Conservation (phyloP, 257 asterid species). For the Fraxinus excelsior region DNA sequence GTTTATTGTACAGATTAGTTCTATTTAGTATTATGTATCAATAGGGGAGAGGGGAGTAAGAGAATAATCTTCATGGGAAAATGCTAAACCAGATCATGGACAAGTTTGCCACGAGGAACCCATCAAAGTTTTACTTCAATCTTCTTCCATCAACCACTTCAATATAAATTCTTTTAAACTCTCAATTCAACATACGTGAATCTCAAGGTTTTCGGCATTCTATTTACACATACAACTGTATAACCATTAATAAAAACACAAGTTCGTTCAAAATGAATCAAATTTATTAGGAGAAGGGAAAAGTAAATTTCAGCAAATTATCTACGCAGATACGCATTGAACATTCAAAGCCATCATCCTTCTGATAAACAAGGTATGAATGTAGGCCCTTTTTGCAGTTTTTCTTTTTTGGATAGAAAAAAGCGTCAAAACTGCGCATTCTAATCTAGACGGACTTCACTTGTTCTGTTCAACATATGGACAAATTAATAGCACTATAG, state of each 20-base stretch:
- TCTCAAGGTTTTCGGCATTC: background rate
- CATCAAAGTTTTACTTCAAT: background rate
- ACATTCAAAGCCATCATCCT: background rate
- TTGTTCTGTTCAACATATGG: conserved; percentile 23
- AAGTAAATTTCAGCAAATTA: background rate
- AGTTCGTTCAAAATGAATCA: background rate
- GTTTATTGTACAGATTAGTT: too few relatives aligned
- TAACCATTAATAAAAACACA: background rate
- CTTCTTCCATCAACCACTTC: background rate
- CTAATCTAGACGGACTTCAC: conserved; percentile 19
- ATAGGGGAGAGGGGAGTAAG: too few relatives aligned
- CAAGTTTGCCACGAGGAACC: too few relatives aligned
- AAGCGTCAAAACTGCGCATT: conserved; percentile 8
- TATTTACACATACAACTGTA: background rate
- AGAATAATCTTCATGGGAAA: too few relatives aligned
- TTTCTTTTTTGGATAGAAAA: background rate
- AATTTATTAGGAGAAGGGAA: background rate
- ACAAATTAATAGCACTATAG: conserved; percentile 7
- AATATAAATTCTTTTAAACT: background rate
- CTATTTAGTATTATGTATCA: too few relatives aligned
- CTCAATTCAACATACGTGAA: background rate
- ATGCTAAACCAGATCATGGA: too few relatives aligned
- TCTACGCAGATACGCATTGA: background rate
- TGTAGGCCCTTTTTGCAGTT: background rate
- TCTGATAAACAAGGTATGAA: background rate